Evolutionary conservation across 306 rosid genomes (phyloP), one percentile per base, ranked within the genome.

Genomic region (Ziziphus jujuba): DNA sequence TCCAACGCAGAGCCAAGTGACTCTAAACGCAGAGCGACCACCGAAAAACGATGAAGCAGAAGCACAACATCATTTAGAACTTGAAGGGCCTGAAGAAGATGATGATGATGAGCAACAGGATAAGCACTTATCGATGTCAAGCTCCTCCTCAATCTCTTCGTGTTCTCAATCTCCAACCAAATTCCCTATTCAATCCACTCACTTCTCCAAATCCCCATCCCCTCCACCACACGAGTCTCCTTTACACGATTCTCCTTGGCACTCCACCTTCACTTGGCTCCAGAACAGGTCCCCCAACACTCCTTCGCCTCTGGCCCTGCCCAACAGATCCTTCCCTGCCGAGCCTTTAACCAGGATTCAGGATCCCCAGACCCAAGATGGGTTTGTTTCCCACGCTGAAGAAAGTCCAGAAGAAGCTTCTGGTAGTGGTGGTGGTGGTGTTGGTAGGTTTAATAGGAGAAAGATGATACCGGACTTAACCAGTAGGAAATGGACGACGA

Each of bases 321-420:
- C 82, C 16, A 84, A 87, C 36, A 81, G 85, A 11, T 79, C 54
- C 53, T 44, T 81, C 71, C 82, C 66, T 53, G 70, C 89, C 38
- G 85, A 78, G 70, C 84, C 91, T 4, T 62, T 71, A 54, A 83
- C 89, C n/a, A 77, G 61, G 77, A 75, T 80, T 23, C 87, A 54
- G 47, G 48, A 76, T 60, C 82, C 81, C n/a, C 76, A 72, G 9
- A 75, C 85, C 43, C 74, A 80, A 71, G 79, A 82, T 55, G 92
- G 87, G 33, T 44, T 67, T 72, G 74, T 63, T 21, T 76, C 59
- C 20, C 66, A 66, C 20, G 43, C 8, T 3, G 62, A 56, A 35
- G 85, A 75, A 21, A 81, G 36, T 2, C 68, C 38, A 25, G 86
- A 74, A 24, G 63, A 45, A 11, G 73, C 45, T 17, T 20, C 71